Base-by-base conservation (phyloP, 805 yeast genomes). In the Candida sakaeoensis region DNA sequence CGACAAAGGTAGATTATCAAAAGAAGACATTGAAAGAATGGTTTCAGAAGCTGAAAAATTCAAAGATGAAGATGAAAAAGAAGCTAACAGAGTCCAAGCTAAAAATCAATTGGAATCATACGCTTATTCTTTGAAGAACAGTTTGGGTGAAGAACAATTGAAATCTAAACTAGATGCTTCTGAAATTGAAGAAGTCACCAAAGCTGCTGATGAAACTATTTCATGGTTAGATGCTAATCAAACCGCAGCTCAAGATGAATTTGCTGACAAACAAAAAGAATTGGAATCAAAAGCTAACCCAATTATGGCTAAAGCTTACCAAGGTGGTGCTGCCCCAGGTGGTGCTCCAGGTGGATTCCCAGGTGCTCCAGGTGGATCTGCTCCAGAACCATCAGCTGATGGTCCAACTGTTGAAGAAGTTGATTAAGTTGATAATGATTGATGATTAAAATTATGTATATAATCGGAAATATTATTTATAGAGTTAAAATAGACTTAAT, bases 1-100 rank as follows among this genome's bases (percentile, higher is more conserved):
- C 76, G 97, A 90, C 70, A 91, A 90, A 78, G 98, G 98, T 72
- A 89, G 97, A 80, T 79, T 90, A 62, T 87, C 96, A 50, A 86
- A 89, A 80, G 96, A 90, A 68, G 97, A 90, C 63, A 90, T 90
- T 57, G 97, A 91, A 75, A 85, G 90, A 72, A 90, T 90, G 98
- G 96, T 91, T 49, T 72, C 86, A 50, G 97, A 91, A 70, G 98
- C 97, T 58, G 97, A 91, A 77, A 90, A 89, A 77, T 90, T 73
- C 81, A 89, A 86, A 78, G 96, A 86, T 54, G 95, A 90, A 70
- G 96, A 90, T 70, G 97, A 89, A 70, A 78, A 80, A 74, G 96
- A 90, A 79, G 86, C 96, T 61, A 66, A 80, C 52, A 88, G 98
- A 76, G 82, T 90, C 55, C 87, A 79, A 61, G 88, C 95, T 68